Conservation (phyloP, 2,329 filamentous ascomycete species). For the Claviceps fusiformis region DNA sequence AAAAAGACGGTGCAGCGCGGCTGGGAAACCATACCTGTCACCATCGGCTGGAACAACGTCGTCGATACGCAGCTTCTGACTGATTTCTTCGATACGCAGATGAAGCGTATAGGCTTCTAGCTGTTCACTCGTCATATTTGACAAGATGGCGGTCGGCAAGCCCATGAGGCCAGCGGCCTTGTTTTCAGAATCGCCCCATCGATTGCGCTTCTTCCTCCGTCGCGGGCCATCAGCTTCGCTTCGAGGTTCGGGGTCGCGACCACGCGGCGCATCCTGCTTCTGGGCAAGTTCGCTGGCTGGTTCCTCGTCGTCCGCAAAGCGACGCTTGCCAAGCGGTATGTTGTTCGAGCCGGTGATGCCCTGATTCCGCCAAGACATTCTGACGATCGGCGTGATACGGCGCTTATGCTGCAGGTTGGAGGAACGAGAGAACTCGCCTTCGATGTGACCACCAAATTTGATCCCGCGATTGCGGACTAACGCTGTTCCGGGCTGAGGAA, state of each 20-base stretch:
- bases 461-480: neutral
- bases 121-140: slow-evolving; percentile 97
- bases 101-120: slow-evolving; percentile 94
- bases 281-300: slow-evolving; percentile 14
- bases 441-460: neutral
- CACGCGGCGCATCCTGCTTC: slow-evolving; percentile 59
- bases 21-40: slow-evolving; percentile 56
- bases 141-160: slow-evolving; percentile 86
- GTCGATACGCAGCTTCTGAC: slow-evolving; percentile 96
- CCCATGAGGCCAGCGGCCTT: slow-evolving; percentile 98
- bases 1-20: neutral
- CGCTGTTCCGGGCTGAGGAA: neutral
- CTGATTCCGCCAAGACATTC: slow-evolving; percentile 55
- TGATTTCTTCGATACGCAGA: slow-evolving; percentile 96
- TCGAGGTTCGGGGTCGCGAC: slow-evolving; percentile 77
- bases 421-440: neutral
- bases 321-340: slow-evolving; percentile 79
- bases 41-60: slow-evolving; percentile 96
- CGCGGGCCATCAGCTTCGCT: slow-evolving; percentile 60
- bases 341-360: slow-evolving; percentile 98
- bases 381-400: slow-evolving; percentile 9
- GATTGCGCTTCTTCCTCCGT: slow-evolving; percentile 94
- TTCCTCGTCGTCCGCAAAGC: slow-evolving; percentile 57
- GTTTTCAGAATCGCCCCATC: slow-evolving; percentile 97
- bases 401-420: neutral